Percentiles rank a stretch among this genome's conserved stretches.
Evolutionary conservation across 192 early-diverging fungal genomes (phyloP).

Genomic region (Linnemannia hyalina): DNA sequence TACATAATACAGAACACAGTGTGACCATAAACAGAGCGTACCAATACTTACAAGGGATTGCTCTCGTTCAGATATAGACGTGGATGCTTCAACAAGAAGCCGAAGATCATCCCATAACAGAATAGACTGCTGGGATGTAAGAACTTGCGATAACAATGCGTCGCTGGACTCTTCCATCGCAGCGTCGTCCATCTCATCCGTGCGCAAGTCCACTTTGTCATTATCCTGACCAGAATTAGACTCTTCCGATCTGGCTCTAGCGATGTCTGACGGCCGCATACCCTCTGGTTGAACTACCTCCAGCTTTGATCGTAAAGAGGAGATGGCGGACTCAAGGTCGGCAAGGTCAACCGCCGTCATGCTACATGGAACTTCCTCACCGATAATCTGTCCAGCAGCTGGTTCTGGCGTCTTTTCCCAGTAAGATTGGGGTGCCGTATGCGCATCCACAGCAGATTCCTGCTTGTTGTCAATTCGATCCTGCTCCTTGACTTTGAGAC

Average conservation of each 20-base stretch:
- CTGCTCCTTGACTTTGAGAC: background rate
- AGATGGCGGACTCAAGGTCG: slow-evolving; percentile 12
- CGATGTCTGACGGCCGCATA: slow-evolving; percentile 27
- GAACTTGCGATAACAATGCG: slow-evolving; percentile 23
- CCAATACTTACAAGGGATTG: background rate
- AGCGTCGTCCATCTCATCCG: background rate
- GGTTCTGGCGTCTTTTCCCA: background rate
- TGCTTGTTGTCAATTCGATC: background rate
- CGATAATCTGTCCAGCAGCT: background rate
- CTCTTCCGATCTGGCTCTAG: background rate
- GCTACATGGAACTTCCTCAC: background rate
- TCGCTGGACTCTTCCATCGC: slow-evolving; percentile 1
- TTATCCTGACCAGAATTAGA: background rate
- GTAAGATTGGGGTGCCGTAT: background rate
- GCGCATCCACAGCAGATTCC: background rate
- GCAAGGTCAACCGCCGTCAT: background rate
- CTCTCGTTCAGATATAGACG: background rate
- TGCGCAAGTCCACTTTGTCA: background rate
- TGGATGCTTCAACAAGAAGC: slow-evolving; percentile 5
- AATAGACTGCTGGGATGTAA: slow-evolving; percentile 31
- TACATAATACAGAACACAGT: background rate
- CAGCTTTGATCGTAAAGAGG: slow-evolving; percentile 21
- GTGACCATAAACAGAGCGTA: background rate
- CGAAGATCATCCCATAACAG: slow-evolving; percentile 35
- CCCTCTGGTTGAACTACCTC: slow-evolving; percentile 35